Base-by-base conservation (phyloP, 139 green algal genomes). In the Tetradesmus lagerheimii region DNA sequence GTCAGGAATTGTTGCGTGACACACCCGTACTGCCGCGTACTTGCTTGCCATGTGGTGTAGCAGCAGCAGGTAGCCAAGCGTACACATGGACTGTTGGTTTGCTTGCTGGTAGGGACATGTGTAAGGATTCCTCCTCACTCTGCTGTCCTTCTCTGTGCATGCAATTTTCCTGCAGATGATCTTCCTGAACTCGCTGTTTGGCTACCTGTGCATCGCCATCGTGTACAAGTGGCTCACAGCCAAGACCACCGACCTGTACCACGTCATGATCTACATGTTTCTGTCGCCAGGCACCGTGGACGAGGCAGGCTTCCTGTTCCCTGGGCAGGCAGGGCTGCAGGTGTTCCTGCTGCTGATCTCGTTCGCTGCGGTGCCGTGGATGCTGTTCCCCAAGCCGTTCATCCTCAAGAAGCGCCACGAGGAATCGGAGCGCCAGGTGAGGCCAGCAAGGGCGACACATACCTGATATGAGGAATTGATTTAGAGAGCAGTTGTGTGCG, bases 181-280 rank as follows among this genome's bases (percentile, higher is more conserved):
- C 81, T 99, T 99, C 95, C 94, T 99, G 29, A 98, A 97, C 91
- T 85, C 85, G 38, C 93, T 99, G 20, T 99, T 99, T 92, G 98
- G 98, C 74, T 99, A 99, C 94, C 96, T 99, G 35, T 97, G 84
- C 82, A 83, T 99, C 39, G 93, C 99, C 80, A 99, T 99, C 89
- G 85, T 99, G n/a, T 89, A 96, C 93, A 99, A 99, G 94, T 95
- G 94, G 94, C 76, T 95, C n/a, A 95, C 90, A 0, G 97, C 96
- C 71, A 95, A 91, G 18, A 95, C 80, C 14, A 95, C 97, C 9
- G 98, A 99, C 93, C 95, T 99, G 53, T 99, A 99, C 93, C 96
- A 99, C 90, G 95, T 99, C 71, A 96, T 99, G 93, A 99, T 99
- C 94, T 97, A 98, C 96, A 99, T 99, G 98, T 99, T 99, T 95